phyloP scores from a whole-genome alignment of 2,329 filamentous ascomycete genomes.

The Botrytis elliptica region DNA sequence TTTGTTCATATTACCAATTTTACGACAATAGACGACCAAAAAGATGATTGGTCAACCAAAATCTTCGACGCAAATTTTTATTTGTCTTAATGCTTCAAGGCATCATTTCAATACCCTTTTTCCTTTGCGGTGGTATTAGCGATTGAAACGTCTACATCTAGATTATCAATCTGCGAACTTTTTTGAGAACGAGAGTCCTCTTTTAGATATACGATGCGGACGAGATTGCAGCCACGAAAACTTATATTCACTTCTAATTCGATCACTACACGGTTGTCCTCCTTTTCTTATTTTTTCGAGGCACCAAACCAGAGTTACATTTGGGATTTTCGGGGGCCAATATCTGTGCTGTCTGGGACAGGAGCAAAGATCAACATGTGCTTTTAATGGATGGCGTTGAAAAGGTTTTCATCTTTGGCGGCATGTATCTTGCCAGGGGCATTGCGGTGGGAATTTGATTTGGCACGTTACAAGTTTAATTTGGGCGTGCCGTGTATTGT shows the following conservation, averaged over 20 bases:
- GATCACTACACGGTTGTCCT: background rate
- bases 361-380: slow-evolving; percentile 14
- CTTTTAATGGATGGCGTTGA: slow-evolving; percentile 18
- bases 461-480: background rate
- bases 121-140: background rate
- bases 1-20: slow-evolving; percentile 15
- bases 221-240: background rate
- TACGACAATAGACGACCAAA: slow-evolving; percentile 16
- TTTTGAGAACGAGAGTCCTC: background rate
- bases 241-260: slow-evolving; percentile 13
- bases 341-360: background rate
- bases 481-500: slow-evolving; percentile 3
- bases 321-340: background rate
- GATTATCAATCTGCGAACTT: slow-evolving; percentile 4
- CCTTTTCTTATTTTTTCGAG: background rate
- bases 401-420: slow-evolving; percentile 13
- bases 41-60: slow-evolving; percentile 8
- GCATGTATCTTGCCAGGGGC: slow-evolving; percentile 6
- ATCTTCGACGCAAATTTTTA: background rate
- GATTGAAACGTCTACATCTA: background rate
- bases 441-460: slow-evolving; percentile 6
- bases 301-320: background rate
- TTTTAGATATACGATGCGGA: background rate
- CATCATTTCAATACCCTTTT: slow-evolving; percentile 15
- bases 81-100: background rate